A percentile compares a stretch with the other conserved stretches of the same genome.
phyloP scores from a whole-genome alignment of 2,329 filamentous ascomycete species.

The Chaetomiaceae sp. region DNA sequence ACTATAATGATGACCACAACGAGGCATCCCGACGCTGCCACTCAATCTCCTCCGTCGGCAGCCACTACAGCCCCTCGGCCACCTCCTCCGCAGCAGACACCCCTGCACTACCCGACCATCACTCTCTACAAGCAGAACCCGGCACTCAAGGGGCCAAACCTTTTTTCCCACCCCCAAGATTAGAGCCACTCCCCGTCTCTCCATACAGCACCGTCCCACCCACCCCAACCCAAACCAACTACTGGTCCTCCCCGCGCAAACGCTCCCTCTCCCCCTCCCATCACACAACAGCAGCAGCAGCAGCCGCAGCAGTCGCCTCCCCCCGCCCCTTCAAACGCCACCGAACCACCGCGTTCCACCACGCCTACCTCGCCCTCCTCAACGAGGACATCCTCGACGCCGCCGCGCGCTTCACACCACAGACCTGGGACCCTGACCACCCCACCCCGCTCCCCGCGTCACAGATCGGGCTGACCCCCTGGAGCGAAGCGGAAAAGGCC shows the following conservation, averaged over 20 bases:
- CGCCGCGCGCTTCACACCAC: slow-evolving; percentile 34
- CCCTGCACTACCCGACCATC: not conserved
- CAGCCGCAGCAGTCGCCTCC: not conserved
- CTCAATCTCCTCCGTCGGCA: slow-evolving; percentile 13
- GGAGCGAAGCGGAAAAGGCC: slow-evolving; percentile 68
- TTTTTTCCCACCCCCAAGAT: not conserved
- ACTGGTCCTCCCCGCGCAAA: slow-evolving; percentile 10
- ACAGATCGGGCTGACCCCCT: slow-evolving; percentile 65
- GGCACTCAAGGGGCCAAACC: not conserved
- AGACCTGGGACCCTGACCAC: not conserved
- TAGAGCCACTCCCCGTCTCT: not conserved
- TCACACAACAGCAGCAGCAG: not conserved
- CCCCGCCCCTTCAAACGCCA: slow-evolving; percentile 39
- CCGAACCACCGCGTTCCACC: slow-evolving; percentile 39
- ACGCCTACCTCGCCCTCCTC: slow-evolving; percentile 46
- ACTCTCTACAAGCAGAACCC: not conserved
- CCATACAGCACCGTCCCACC: slow-evolving; percentile 13
- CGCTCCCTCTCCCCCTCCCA: slow-evolving; percentile 12
- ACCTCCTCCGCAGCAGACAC: slow-evolving; percentile 1
- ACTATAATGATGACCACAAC: not conserved
- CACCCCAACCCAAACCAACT: slow-evolving; percentile 2
- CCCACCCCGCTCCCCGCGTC: slow-evolving; percentile 27
- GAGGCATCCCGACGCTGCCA: no score
- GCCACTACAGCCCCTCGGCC: slow-evolving; percentile 12
- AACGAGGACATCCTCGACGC: slow-evolving; percentile 58